Evolutionary conservation across 352 stramenopile genomes (phyloP).

Genomic region (Globisporangium barbulae): DNA sequence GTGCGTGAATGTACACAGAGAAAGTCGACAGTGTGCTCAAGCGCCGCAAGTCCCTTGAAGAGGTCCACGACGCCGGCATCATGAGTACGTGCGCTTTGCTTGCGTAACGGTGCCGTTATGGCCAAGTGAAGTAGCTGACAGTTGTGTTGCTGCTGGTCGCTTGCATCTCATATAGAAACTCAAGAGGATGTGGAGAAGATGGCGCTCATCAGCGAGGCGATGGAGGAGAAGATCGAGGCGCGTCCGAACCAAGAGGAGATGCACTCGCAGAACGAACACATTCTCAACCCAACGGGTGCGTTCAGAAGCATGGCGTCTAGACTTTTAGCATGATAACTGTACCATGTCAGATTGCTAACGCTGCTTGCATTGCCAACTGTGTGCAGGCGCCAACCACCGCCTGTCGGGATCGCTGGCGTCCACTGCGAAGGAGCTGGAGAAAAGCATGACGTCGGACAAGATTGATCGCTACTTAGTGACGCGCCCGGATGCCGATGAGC

Average conservation of each 20-base stretch:
- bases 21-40: slow-evolving; percentile 36
- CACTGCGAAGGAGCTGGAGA: slow-evolving; percentile 45
- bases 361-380: not conserved
- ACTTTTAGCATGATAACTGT: not conserved
- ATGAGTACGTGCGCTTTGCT: slow-evolving; percentile 25
- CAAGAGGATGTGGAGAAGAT: slow-evolving; percentile 39
- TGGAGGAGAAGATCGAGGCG: slow-evolving; percentile 45
- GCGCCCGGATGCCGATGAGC: slow-evolving; percentile 52
- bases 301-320: not conserved
- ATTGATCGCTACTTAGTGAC: slow-evolving; percentile 61
- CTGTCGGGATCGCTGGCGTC: slow-evolving; percentile 39
- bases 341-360: not conserved
- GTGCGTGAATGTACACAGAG: slow-evolving; percentile 15
- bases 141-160: not conserved
- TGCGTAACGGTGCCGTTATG: not conserved
- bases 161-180: slow-evolving; percentile 21
- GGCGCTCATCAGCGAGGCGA: slow-evolving; percentile 30
- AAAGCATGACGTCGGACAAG: slow-evolving; percentile 56
- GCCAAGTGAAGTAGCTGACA: not conserved
- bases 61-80: slow-evolving; percentile 44
- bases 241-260: slow-evolving; percentile 48
- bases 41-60: slow-evolving; percentile 44
- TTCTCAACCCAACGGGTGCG: slow-evolving; percentile 39
- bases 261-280: slow-evolving; percentile 45
- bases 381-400: slow-evolving; percentile 27